Evolutionary conservation across 108 stramenopile species (phyloP).

Genomic region (Craspedostauros australis): DNA sequence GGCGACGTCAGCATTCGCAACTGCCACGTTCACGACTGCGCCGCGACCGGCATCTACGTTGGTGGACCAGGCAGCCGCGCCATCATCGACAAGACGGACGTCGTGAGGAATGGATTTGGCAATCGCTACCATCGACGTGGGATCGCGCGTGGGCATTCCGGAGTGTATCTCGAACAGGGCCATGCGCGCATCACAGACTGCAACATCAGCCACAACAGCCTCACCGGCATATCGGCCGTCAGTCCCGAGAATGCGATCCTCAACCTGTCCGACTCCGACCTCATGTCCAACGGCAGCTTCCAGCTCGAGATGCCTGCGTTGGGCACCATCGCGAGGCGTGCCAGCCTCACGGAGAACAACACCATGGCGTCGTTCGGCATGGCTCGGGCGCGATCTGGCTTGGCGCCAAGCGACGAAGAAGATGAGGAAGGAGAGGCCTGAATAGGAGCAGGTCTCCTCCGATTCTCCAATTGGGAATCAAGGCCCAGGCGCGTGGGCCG

Average conservation of each 20-base stretch:
- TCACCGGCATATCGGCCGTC: conserved; percentile 74
- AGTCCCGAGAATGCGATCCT: conserved; percentile 66
- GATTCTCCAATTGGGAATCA: too few species aligned
- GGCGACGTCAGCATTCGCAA: conserved; percentile 35
- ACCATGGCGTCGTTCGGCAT: conserved; percentile 31
- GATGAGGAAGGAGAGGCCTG: too few species aligned
- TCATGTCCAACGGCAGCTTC: conserved; percentile 57
- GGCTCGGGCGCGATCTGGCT: conserved; percentile 38
- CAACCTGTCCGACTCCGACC: conserved; percentile 43
- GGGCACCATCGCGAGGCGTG: conserved; percentile 32
- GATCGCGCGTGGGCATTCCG: conserved; percentile 71
- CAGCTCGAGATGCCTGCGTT: conserved; percentile 69
- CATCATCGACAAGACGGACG: conserved; percentile 45
- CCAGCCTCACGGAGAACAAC: conserved; percentile 43
- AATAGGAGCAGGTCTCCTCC: too few species aligned
- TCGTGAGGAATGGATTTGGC: conserved; percentile 67
- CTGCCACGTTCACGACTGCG: conserved; percentile 67
- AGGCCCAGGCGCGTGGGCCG: too few species aligned
- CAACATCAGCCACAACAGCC: conserved; percentile 64
- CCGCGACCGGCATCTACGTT: conserved; percentile 78
- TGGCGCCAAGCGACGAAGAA: too few species aligned
- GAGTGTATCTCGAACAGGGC: conserved; percentile 79
- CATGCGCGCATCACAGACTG: conserved; percentile 53
- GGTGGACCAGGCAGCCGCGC: conserved; percentile 59
- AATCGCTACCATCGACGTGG: conserved; percentile 46